A percentile compares a stretch with the other conserved stretches of the same genome.
phyloP scores from a whole-genome alignment of 805 yeast genomes.

The Alloascoidea hylecoeti region DNA sequence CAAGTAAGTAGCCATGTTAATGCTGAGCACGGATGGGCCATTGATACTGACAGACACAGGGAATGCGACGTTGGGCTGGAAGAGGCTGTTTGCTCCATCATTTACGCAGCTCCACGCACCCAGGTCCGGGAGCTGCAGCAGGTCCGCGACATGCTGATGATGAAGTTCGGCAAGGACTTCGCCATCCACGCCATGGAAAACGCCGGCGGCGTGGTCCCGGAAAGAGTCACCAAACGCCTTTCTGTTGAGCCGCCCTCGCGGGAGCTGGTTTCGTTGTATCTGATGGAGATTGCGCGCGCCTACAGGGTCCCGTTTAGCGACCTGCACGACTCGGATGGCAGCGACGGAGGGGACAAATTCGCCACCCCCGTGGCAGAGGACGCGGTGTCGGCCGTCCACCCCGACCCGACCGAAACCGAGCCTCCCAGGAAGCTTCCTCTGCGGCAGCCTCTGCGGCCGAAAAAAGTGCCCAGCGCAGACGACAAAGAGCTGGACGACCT shows the following conservation, averaged over 20 bases:
- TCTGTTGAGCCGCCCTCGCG: slow-evolving; percentile 52
- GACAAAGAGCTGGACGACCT: slow-evolving; percentile 48
- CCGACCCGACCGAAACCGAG: slow-evolving; percentile 11
- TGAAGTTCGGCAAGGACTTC: slow-evolving; percentile 59
- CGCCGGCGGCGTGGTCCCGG: slow-evolving; percentile 39
- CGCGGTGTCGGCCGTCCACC: slow-evolving; percentile 12
- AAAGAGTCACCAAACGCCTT: slow-evolving; percentile 50
- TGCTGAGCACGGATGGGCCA: slow-evolving; percentile 13
- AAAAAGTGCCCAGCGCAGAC: slow-evolving; percentile 7
- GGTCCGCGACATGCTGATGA: slow-evolving; percentile 46
- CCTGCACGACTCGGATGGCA: slow-evolving; percentile 17
- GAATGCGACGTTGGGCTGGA: slow-evolving; percentile 44
- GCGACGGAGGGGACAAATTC: slow-evolving; percentile 11
- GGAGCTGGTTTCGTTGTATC: slow-evolving; percentile 52
- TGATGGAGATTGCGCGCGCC: slow-evolving; percentile 69
- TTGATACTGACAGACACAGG: slow-evolving; percentile 3
- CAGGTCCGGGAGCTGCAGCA: slow-evolving; percentile 60
- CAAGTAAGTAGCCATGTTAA: slow-evolving; percentile 14
- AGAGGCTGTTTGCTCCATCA: slow-evolving; percentile 62
- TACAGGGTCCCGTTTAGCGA: slow-evolving; percentile 66
- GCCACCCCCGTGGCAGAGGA: slow-evolving; percentile 20
- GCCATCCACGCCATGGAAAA: slow-evolving; percentile 39
- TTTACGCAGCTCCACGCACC: slow-evolving; percentile 56
- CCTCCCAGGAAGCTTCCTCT: slow-evolving; percentile 2
- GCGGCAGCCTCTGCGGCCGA: slow-evolving; percentile 4